These are phyloP conservation scores for Hanseniaspora taiwanica DNA, from an alignment of 805 yeast species.

Conservation along the genomic window DNA sequence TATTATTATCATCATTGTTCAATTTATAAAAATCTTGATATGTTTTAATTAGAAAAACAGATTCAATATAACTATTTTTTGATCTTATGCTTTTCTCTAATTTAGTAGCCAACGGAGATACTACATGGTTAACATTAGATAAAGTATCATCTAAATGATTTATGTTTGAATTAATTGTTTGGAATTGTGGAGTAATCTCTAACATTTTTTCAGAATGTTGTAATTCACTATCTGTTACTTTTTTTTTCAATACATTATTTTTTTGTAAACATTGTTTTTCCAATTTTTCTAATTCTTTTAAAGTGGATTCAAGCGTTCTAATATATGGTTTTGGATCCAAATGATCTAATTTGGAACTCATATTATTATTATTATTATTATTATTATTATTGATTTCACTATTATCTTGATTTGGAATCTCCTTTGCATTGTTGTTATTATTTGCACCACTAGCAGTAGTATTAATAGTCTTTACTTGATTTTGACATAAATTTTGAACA, in stretches of 20 bases:
- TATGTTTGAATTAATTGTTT: slow-evolving; percentile 34
- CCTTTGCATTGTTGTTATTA: too few species aligned
- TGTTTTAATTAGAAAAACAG: slow-evolving; percentile 60
- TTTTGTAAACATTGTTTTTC: slow-evolving; percentile 30
- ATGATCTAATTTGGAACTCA: slow-evolving; percentile 9
- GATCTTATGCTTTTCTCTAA: slow-evolving; percentile 56
- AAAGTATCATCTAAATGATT: slow-evolving; percentile 35
- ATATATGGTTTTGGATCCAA: slow-evolving; percentile 91
- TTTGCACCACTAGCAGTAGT: neutral
- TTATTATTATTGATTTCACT: too few species aligned
- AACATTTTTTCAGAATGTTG: slow-evolving; percentile 57
- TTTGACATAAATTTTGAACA: slow-evolving; percentile 64
- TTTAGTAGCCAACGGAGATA: slow-evolving; percentile 58
- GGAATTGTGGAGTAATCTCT: slow-evolving; percentile 35
- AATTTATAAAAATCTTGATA: slow-evolving; percentile 58
- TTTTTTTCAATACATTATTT: slow-evolving; percentile 38
- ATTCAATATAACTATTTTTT: slow-evolving; percentile 57
- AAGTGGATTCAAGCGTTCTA: slow-evolving; percentile 78
- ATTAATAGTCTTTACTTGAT: slow-evolving; percentile 40
- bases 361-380: neutral
- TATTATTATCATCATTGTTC: slow-evolving; percentile 11
- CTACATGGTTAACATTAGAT: slow-evolving; percentile 40
- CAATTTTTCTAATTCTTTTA: slow-evolving; percentile 54
- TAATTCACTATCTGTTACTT: slow-evolving; percentile 48
- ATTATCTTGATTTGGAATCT: too few species aligned